Percentiles rank a stretch among this genome's conserved stretches.
Conservation (phyloP, 257 asterid genomes). For the Solanum okadae region DNA sequence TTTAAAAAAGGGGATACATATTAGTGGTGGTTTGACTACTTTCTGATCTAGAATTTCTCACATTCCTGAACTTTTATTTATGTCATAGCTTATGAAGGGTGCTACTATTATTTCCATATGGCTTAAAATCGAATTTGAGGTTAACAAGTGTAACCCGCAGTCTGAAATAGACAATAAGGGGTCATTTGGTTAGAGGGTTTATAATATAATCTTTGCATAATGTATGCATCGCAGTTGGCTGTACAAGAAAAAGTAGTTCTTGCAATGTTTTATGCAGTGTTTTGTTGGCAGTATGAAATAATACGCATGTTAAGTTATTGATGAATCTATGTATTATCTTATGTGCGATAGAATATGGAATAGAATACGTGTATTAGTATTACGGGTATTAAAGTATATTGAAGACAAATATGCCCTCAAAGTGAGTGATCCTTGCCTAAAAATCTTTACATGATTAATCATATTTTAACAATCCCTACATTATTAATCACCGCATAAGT, state of each 20-base stretch:
- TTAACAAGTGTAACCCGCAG: neutral
- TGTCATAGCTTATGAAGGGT: neutral
- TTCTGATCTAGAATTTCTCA: neutral
- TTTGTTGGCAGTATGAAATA: neutral
- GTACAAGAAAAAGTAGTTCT: neutral
- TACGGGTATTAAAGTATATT: neutral
- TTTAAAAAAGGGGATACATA: neutral
- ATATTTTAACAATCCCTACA: neutral
- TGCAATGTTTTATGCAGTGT: neutral
- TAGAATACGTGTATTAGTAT: neutral
- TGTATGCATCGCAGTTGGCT: neutral
- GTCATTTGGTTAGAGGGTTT: neutral
- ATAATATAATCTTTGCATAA: neutral
- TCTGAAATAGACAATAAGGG: neutral
- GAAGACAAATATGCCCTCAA: neutral
- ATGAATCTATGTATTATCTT: neutral
- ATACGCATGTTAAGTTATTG: neutral
- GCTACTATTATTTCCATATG: neutral
- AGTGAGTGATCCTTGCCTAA: neutral
- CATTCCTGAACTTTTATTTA: neutral
- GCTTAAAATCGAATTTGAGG: neutral
- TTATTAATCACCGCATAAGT: neutral
- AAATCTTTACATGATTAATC: neutral
- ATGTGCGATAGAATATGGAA: neutral
- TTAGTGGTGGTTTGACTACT: neutral